Percentiles rank a stretch among this genome's conserved stretches.
Evolutionary conservation across 108 stramenopile species (phyloP).

Genomic region (Hondaea fermentalgiana): DNA sequence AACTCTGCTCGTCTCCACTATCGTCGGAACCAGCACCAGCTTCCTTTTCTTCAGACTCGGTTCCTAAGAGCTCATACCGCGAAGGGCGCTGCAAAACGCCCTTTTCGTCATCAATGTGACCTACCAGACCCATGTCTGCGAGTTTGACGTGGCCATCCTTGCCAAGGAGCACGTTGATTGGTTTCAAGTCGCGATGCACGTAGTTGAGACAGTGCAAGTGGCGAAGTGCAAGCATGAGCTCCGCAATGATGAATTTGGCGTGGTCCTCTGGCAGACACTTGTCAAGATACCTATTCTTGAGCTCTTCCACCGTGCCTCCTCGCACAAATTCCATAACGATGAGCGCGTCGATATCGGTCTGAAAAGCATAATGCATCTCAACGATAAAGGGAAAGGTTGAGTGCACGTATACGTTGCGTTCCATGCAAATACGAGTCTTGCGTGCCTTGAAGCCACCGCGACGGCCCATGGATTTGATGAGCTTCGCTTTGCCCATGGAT

Average conservation of each 20-base stretch:
- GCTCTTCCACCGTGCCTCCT: conserved; percentile 28
- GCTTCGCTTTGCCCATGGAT: conserved; percentile 35
- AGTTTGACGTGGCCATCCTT: conserved; percentile 93
- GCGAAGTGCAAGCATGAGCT: conserved; percentile 39
- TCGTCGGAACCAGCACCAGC: neutral
- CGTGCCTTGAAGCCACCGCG: conserved; percentile 20
- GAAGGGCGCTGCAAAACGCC: neutral
- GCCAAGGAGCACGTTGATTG: conserved; percentile 97
- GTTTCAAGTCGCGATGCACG: conserved; percentile 92
- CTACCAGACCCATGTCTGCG: conserved; percentile 96
- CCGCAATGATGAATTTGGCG: conserved; percentile 35
- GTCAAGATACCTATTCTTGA: neutral
- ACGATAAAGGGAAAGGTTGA: conserved; percentile 44
- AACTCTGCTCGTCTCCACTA: neutral
- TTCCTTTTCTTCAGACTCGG: neutral
- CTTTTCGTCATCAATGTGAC: conserved; percentile 61
- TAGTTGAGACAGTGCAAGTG: conserved; percentile 31
- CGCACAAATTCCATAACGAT: conserved; percentile 40
- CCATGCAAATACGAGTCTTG: conserved; percentile 31
- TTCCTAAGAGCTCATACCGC: neutral
- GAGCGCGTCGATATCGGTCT: conserved; percentile 35
- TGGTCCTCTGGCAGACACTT: conserved; percentile 27
- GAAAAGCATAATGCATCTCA: conserved; percentile 48
- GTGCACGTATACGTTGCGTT: conserved; percentile 39
- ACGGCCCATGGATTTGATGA: neutral